A percentile compares a stretch with the other conserved stretches of the same genome.
Evolutionary conservation across 2,329 filamentous ascomycete genomes (phyloP).

Genomic region (Tolypocladium ovalisporum): DNA sequence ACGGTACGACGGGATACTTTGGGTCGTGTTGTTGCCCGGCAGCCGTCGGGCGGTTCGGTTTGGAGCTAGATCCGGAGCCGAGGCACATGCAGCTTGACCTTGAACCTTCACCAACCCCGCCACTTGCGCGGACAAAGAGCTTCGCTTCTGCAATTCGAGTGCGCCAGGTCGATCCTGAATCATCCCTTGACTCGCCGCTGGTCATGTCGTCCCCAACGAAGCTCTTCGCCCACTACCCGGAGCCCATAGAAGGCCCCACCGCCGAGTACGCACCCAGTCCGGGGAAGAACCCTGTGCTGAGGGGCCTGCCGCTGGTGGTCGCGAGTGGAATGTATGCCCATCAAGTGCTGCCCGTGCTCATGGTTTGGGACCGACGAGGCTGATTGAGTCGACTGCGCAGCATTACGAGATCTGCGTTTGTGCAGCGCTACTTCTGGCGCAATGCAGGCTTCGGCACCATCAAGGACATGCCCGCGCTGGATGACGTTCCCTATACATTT

Average conservation of each 20-base stretch:
- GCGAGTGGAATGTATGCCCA: slow-evolving; percentile 5
- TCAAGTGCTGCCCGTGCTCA: not conserved
- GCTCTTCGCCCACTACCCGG: slow-evolving; percentile 32
- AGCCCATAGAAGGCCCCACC: slow-evolving; percentile 21
- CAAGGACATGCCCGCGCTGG: slow-evolving; percentile 34
- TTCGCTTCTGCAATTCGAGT: not conserved
- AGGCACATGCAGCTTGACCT: not conserved
- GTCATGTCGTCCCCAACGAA: slow-evolving; percentile 15
- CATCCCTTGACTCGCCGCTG: not conserved
- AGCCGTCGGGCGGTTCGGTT: not conserved
- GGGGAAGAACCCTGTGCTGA: slow-evolving; percentile 58
- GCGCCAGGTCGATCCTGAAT: not conserved
- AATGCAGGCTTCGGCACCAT: slow-evolving; percentile 49
- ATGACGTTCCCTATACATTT: slow-evolving; percentile 32
- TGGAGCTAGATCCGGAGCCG: not conserved
- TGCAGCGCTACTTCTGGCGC: slow-evolving; percentile 58
- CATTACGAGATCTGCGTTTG: slow-evolving; percentile 44
- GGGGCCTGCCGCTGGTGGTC: slow-evolving; percentile 46
- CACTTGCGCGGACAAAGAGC: not conserved
- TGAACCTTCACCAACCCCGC: not conserved
- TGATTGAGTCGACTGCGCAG: slow-evolving; percentile 22
- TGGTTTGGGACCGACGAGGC: not conserved
- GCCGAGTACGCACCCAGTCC: slow-evolving; percentile 20
- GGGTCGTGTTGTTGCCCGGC: not conserved
- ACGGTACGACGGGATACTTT: not conserved